Base-by-base conservation (phyloP, 306 rosid genomes). In the Hippophae gyantsensis region DNA sequence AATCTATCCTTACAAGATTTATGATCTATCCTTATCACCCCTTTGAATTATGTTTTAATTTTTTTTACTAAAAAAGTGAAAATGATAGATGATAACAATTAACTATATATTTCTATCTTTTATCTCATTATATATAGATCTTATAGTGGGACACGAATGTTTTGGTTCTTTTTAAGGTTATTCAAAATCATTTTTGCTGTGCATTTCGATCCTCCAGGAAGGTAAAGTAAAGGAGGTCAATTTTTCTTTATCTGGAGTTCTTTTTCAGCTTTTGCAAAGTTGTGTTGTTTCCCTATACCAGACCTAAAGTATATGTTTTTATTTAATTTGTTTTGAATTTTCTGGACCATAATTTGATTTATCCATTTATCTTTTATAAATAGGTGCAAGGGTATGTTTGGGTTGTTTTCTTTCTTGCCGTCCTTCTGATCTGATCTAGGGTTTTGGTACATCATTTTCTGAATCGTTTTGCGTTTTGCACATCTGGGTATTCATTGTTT, bases 291-390 rank as follows among this genome's bases (percentile, higher is more conserved):
- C 5, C 6, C 14, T 26, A 26, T 67, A 3, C 7, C 12, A 40
- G 41, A 12, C 12, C 3, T 47, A 40, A 42, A 32, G 40, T 59
- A 40, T 25, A 8, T 58, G 13, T 11, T 13, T 48, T 14, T 27
- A 48, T 62, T 58, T 72, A 43, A 64, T 42, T 49, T 74, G 52
- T 60, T 60, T 32, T 60, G 73, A 70, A 43, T 70, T 75, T 78
- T 74, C 68, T 42, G 58, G 78, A 60, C 80, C 79, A 72, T 72
- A 78, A 66, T 74, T 69, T 74, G 66, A 40, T 50, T 78, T 76
- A 76, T 82, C 84, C 76, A 56, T 71, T 62, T 65, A 42, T 65
- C 71, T 58, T 65, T 10, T 64, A 42, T 67, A 59, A 62, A 69
- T 10, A 72, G 43, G 48, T 41, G 63, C 43, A 42, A 63, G 64